Conservation (phyloP, 495 filamentous ascomycete genomes). For the Neurospora tetraspora region DNA sequence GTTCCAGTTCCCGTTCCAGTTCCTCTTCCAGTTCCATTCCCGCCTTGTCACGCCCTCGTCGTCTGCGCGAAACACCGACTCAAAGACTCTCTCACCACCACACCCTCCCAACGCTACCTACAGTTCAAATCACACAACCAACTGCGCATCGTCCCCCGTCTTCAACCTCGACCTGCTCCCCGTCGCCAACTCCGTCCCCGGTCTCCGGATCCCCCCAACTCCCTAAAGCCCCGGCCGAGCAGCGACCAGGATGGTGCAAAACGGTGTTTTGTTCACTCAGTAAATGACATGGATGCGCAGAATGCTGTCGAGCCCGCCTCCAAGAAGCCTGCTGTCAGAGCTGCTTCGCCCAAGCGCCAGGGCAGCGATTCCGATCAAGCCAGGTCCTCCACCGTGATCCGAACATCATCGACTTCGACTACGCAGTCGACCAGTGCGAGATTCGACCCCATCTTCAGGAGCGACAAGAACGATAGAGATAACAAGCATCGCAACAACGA, state of each 20-base stretch:
- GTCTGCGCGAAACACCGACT: neutral
- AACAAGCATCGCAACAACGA: neutral
- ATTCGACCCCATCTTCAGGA: constrained; percentile 15
- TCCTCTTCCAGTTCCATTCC: neutral
- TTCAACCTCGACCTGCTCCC: neutral
- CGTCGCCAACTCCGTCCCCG: neutral
- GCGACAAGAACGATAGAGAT: constrained; percentile 11
- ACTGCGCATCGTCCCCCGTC: neutral
- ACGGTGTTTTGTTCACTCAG: constrained; percentile 35
- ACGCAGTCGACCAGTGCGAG: constrained; percentile 16
- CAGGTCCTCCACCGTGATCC: constrained; percentile 28
- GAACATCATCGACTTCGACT: neutral
- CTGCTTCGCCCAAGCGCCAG: constrained; percentile 38
- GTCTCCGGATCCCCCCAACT: neutral
- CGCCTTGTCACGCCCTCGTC: neutral
- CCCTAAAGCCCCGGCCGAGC: constrained; percentile 17
- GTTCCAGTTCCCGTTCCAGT: neutral
- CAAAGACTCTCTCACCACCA: neutral
- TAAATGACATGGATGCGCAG: constrained; percentile 51
- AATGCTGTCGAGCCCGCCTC: constrained; percentile 48
- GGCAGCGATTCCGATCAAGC: constrained; percentile 30
- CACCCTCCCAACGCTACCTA: neutral
- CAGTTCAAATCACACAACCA: neutral
- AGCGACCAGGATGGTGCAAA: constrained; percentile 46
- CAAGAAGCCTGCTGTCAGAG: constrained; percentile 33